Base-by-base conservation (phyloP, 1,284 basidiomycete genomes). In the Tylopilus orsonianus region DNA sequence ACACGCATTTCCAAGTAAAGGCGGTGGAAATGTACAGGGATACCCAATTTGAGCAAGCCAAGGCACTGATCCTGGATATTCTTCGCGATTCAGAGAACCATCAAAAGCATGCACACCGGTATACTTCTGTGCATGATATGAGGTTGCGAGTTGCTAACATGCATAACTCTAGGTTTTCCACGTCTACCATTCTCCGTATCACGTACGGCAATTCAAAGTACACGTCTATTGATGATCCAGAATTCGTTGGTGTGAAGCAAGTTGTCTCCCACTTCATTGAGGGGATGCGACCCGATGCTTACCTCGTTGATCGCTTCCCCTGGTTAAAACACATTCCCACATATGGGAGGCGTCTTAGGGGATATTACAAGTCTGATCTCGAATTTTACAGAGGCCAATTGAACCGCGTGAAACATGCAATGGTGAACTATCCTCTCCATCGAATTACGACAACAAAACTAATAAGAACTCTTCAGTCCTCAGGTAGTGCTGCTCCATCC, bases 161-260 rank as follows among this genome's bases (percentile, higher is more conserved):
- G 13, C 8, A 13, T 30, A 4, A 9, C 13, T 4, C 13, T 14
- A 85, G 83, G 36, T 87, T 79, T 55, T 76, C 84, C 0, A 78
- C 83, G 0, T 79, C 79, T 2, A 73, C 87, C 2, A 80, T 87
- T 3, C 74, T 89, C 64, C 74, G 77, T 2, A 67, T 87, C 23
- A 78, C 83, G 1, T 88, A 88, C 56, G 85, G 84, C 4, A 82
- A 79, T 46, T 67, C 73, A 0, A 67, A 55, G 55, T 75, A 54
- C 2, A 75, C 75, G 9, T 71, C 71, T 0, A 77, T 76, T 48
- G 67, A 78, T 3, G 84, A 87, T 55, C 78, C 78, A 0, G 80
- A 83, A 19, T 75, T 88, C 1, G 51, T 68, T 23, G 71, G 73
- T 16, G 75, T 87, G 29, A 78, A 75, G 38, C 65, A 72, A 18